Conservation (phyloP, 1,139 yeast genomes). For the Taiozyma sp. region DNA sequence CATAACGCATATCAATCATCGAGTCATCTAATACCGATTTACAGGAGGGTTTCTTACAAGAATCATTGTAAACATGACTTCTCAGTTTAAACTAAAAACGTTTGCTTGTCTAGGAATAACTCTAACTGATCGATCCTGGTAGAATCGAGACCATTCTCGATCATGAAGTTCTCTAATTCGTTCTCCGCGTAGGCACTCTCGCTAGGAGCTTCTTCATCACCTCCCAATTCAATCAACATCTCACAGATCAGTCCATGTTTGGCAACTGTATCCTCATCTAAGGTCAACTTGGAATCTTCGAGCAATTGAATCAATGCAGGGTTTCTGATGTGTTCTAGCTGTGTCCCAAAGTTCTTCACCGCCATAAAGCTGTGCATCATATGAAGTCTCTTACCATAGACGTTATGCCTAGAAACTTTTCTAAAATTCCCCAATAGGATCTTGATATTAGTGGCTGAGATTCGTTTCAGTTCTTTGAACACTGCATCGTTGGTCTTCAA, state of each 20-base stretch:
- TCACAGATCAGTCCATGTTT: background rate
- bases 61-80: too few species aligned
- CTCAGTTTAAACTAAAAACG: background rate
- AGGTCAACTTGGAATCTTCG: background rate
- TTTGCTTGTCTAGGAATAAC: background rate
- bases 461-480: background rate
- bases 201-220: background rate
- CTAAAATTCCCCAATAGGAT: conserved; percentile 3
- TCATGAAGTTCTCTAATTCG: conserved; percentile 3
- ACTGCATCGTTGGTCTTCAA: background rate
- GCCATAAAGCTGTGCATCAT: conserved; percentile 6
- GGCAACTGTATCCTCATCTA: background rate
- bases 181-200: background rate
- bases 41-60: too few species aligned
- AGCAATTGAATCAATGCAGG: background rate
- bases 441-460: conserved; percentile 1
- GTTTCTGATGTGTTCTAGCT: background rate
- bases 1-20: too few species aligned
- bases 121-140: conserved; percentile 6
- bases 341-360: conserved; percentile 4
- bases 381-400: conserved; percentile 5
- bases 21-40: too few species aligned
- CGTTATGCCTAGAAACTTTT: background rate
- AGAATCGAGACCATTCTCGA: conserved; percentile 3
- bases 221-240: background rate